These are phyloP conservation scores for Lachnellula arida DNA, from an alignment of 2,329 filamentous ascomycete species.

Conservation along the genomic window DNA sequence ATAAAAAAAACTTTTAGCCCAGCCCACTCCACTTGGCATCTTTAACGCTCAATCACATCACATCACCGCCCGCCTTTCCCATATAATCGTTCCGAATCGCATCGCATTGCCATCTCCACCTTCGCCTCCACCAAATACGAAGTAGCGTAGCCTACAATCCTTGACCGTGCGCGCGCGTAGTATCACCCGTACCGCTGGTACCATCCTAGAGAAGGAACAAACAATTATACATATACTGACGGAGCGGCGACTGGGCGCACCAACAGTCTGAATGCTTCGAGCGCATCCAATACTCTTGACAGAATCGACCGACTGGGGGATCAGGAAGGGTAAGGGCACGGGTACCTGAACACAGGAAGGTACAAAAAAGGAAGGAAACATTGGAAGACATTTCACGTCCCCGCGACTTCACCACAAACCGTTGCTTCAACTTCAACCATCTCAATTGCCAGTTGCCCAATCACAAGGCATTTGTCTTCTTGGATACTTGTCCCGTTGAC, in stretches of 20 bases:
- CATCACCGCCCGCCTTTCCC: not conserved
- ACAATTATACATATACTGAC: slow-evolving; percentile 4
- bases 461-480: too few species aligned
- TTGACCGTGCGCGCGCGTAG: slow-evolving; percentile 4
- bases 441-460: too few species aligned
- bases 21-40: not conserved
- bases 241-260: slow-evolving; percentile 47
- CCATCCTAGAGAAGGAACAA: not conserved
- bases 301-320: slow-evolving; percentile 33
- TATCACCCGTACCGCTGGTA: not conserved
- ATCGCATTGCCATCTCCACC: too few species aligned
- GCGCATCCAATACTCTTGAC: slow-evolving; percentile 27
- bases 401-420: too few species aligned
- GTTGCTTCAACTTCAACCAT: too few species aligned
- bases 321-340: slow-evolving; percentile 9
- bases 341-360: not conserved
- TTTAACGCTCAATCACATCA: slow-evolving; percentile 3
- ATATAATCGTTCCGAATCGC: too few species aligned
- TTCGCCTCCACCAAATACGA: too few species aligned
- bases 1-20: too few species aligned
- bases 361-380: not conserved
- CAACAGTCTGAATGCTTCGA: slow-evolving; percentile 41
- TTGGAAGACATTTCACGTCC: not conserved
- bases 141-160: not conserved
- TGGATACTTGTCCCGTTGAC: too few species aligned